Evolutionary conservation across 345 rosid genomes (phyloP).

Genomic region (Hirschfeldia incana): DNA sequence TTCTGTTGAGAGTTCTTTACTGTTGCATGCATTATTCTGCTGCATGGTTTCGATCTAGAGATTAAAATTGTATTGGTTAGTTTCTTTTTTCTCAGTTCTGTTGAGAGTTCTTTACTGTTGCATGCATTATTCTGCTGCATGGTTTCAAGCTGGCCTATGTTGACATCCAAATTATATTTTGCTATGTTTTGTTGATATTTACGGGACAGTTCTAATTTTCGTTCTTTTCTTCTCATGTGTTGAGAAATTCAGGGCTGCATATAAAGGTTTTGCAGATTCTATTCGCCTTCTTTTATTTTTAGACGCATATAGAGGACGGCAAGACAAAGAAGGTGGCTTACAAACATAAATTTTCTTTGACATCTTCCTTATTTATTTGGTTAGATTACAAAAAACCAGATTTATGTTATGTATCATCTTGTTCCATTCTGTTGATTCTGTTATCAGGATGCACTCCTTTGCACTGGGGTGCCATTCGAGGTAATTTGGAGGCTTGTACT

Average conservation of each 20-base stretch:
- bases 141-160: conserved; percentile 12
- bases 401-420: not conserved
- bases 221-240: conserved; percentile 36
- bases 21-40: conserved; percentile 1
- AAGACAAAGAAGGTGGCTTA: conserved; percentile 84
- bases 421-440: conserved; percentile 14
- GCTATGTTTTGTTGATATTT: not conserved
- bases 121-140: conserved; percentile 5
- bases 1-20: not conserved
- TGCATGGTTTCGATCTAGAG: not conserved
- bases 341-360: not conserved
- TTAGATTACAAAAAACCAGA: not conserved
- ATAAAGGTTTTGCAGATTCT: conserved; percentile 97
- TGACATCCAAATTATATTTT: not conserved
- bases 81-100: not conserved
- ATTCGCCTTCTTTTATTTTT: conserved; percentile 91
- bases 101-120: not conserved
- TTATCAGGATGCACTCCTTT: conserved; percentile 92
- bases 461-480: conserved; percentile 98
- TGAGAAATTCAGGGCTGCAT: conserved; percentile 91
- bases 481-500: conserved; percentile 99
- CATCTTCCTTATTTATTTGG: not conserved
- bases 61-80: not conserved
- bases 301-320: conserved; percentile 94
- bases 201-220: conserved; percentile 9